Conservation (phyloP, 768 basidiomycete genomes). For the Rhizopogon vesiculosus region DNA sequence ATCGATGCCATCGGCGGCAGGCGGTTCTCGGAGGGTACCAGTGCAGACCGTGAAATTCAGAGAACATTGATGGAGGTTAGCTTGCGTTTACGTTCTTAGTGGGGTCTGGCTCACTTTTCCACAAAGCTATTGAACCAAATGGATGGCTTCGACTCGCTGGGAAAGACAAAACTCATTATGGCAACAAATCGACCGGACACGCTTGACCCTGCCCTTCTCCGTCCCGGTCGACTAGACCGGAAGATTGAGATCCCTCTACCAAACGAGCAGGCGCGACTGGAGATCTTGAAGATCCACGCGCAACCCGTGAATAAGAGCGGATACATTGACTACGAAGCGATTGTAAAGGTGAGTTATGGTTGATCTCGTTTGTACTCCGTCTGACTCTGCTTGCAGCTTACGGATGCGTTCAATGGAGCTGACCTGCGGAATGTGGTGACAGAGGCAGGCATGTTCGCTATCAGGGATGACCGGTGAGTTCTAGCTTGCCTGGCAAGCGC, state of each 20-base stretch:
- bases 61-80: constrained; percentile 94
- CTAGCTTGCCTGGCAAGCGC: neutral
- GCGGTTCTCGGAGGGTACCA: constrained; percentile 90
- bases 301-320: constrained; percentile 91
- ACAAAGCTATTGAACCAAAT: constrained; percentile 91
- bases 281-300: constrained; percentile 97
- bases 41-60: constrained; percentile 98
- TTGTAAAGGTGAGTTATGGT: constrained; percentile 70
- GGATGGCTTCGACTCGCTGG: constrained; percentile 98
- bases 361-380: neutral
- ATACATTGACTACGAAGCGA: constrained; percentile 96
- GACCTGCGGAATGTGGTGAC: constrained; percentile 94
- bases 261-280: constrained; percentile 92
- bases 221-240: constrained; percentile 92
- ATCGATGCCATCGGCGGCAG: constrained; percentile 97
- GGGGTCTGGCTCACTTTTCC: neutral
- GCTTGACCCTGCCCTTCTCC: constrained; percentile 92
- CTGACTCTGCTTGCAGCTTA: constrained; percentile 45
- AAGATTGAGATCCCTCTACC: constrained; percentile 98
- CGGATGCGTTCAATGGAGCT: constrained; percentile 93
- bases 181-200: constrained; percentile 99
- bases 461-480: constrained; percentile 84
- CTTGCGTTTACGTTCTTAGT: neutral
- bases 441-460: constrained; percentile 98
- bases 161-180: constrained; percentile 96